Conservation (phyloP, 2,329 filamentous ascomycete species). For the Claviceps arundinis region DNA sequence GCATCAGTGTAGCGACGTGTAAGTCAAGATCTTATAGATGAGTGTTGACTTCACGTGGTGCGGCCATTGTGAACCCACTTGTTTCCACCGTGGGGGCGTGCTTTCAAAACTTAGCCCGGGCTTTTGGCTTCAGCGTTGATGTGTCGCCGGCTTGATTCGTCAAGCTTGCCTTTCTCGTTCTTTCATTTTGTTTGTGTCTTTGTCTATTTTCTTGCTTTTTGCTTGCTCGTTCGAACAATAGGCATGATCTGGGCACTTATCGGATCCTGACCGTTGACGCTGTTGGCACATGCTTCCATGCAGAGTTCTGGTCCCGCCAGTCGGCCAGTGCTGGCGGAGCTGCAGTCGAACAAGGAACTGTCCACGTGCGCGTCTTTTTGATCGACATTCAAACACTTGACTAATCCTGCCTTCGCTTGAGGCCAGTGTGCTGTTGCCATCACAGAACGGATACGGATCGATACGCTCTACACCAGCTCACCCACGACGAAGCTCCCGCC, state of each 20-base stretch:
- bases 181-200: not conserved
- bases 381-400: not conserved
- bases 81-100: not conserved
- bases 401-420: not conserved
- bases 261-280: not conserved
- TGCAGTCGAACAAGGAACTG: not conserved
- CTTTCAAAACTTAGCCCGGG: not conserved
- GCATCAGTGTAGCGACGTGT: conserved; percentile 13
- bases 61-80: conserved; percentile 1
- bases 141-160: conserved; percentile 4
- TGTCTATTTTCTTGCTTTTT: not conserved
- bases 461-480: conserved; percentile 18
- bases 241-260: not conserved
- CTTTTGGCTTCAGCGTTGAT: not conserved
- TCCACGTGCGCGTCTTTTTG: not conserved
- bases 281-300: not conserved
- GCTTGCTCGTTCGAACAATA: not conserved
- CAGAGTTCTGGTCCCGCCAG: not conserved
- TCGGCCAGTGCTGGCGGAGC: not conserved
- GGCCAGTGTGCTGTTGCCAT: conserved; percentile 7
- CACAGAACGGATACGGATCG: conserved; percentile 8
- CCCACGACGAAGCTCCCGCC: conserved; percentile 23
- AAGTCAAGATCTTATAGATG: conserved; percentile 10
- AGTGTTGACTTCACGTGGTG: not conserved
- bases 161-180: not conserved